These are phyloP conservation scores for Solanum gracilifrons DNA, from an alignment of 257 asterid genomes.

Conservation along the genomic window DNA sequence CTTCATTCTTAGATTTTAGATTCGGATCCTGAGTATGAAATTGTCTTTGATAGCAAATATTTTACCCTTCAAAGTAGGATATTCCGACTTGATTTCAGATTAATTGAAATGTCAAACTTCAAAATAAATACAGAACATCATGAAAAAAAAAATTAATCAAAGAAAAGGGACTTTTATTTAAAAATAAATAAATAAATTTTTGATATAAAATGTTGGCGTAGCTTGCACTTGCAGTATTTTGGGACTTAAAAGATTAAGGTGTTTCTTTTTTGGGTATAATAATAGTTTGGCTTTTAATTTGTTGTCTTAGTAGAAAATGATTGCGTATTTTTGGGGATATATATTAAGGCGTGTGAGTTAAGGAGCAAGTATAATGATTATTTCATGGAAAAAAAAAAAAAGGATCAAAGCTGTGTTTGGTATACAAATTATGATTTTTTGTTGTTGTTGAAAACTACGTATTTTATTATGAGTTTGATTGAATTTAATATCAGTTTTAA, in stretches of 20 bases:
- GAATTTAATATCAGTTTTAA: not conserved
- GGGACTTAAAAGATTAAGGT: not conserved
- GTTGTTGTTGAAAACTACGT: accelerated
- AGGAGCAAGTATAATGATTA: not conserved
- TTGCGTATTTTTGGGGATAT: not conserved
- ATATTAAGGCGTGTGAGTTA: not conserved
- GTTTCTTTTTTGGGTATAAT: not conserved
- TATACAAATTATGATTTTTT: not conserved
- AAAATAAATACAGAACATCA: not conserved
- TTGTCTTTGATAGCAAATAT: not conserved
- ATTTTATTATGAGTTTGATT: not conserved
- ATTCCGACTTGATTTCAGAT: accelerated
- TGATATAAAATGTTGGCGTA: constrained; percentile 22
- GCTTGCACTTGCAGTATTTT: constrained; percentile 44
- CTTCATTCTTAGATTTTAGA: not conserved
- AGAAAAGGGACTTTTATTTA: too few relatives aligned
- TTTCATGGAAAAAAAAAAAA: not conserved
- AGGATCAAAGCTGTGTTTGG: not conserved
- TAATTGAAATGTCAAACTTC: not conserved
- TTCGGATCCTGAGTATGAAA: not conserved
- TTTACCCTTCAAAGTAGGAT: not conserved
- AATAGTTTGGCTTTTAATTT: not conserved
- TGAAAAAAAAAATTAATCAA: not conserved
- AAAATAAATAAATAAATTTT: too few relatives aligned
- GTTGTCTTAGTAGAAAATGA: not conserved